phyloP scores from a whole-genome alignment of 78 protist species.

The Dictyostelium intermedium region DNA sequence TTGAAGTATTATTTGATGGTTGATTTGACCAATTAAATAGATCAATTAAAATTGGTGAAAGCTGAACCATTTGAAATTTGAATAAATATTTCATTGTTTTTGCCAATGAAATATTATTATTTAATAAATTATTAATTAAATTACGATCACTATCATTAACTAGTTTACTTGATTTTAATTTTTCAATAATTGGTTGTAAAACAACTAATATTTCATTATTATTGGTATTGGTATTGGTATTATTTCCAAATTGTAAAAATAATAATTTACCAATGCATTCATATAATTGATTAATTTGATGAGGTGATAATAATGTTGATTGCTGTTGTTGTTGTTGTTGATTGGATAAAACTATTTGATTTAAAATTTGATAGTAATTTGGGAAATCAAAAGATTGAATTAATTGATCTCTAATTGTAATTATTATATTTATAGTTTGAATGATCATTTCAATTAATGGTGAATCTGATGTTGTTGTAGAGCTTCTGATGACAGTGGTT shows the following conservation, averaged over 20 bases:
- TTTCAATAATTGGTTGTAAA: not conserved
- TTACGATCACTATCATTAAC: not conserved
- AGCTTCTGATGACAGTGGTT: not conserved
- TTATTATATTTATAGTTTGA: not conserved
- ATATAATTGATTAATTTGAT: slow-evolving; percentile 1
- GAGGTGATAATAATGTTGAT: not conserved
- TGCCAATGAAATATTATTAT: slow-evolving; percentile 11
- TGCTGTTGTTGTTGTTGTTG: not conserved
- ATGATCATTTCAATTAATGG: not conserved
- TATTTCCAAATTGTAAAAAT: not conserved
- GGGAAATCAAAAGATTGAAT: not conserved
- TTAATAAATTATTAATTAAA: not conserved
- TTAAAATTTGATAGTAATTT: not conserved
- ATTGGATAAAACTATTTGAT: not conserved
- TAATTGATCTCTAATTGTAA: not conserved
- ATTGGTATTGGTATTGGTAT: not conserved
- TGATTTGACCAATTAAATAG: slow-evolving; percentile 27
- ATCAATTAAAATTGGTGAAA: slow-evolving; percentile 19
- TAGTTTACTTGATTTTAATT: not conserved
- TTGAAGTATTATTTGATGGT: not conserved
- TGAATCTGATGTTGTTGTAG: not conserved
- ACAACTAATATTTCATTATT: not conserved
- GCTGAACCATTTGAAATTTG: not conserved
- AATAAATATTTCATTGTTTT: not conserved
- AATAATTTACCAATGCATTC: slow-evolving; percentile 41